phyloP scores from a whole-genome alignment of 257 asterid genomes.

The Petunia secreta region DNA sequence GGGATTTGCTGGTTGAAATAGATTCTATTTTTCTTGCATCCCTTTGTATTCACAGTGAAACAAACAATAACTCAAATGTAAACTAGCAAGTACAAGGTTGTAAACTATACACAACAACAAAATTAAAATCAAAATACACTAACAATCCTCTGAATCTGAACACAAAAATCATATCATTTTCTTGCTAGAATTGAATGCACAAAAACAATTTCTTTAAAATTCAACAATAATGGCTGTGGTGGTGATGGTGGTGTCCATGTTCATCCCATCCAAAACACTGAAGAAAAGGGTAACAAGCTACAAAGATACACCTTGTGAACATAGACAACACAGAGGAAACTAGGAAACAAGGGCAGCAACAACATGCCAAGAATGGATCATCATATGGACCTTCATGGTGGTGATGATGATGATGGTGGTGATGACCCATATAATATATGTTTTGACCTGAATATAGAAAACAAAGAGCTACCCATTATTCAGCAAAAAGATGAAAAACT shows the following conservation, averaged over 20 bases:
- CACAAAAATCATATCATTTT: background rate
- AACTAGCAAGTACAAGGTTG: conserved; percentile 8
- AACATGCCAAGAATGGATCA: conserved; percentile 40
- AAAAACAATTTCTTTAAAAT: background rate
- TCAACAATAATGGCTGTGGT: conserved; percentile 49
- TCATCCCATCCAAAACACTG: conserved; percentile 68
- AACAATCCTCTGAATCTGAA: background rate
- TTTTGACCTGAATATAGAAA: background rate
- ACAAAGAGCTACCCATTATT: background rate
- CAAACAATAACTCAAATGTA: background rate
- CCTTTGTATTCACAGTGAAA: background rate
- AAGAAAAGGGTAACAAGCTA: conserved; percentile 59
- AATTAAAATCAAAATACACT: background rate
- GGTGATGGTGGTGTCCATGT: conserved; percentile 57
- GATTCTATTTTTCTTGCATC: background rate
- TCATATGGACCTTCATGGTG: conserved; percentile 29
- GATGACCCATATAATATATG: conserved; percentile 30
- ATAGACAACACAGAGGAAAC: conserved; percentile 39
- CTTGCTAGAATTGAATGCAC: background rate
- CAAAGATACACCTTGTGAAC: conserved; percentile 56
- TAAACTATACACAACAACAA: background rate
- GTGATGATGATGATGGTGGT: conserved; percentile 31
- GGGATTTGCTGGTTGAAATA: background rate
- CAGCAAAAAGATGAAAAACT: background rate
- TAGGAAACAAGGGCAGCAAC: conserved; percentile 50